phyloP scores from a whole-genome alignment of 2,329 filamentous ascomycete genomes.

The Atkinsonella texensis region DNA sequence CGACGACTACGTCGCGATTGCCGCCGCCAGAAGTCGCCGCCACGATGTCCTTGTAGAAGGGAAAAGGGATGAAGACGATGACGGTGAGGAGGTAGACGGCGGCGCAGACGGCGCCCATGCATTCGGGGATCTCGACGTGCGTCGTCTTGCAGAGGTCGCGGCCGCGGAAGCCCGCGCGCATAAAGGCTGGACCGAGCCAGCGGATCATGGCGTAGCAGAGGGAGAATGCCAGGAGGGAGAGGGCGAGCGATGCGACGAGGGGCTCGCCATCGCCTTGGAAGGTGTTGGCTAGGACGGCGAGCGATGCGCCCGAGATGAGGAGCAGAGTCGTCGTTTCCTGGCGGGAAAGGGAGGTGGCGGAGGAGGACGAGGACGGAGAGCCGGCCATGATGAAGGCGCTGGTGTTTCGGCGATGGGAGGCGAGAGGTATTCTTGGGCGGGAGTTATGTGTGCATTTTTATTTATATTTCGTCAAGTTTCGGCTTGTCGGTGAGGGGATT shows the following conservation, averaged over 20 bases:
- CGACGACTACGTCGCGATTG: slow-evolving; percentile 74
- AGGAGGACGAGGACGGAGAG: not conserved
- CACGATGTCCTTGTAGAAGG: slow-evolving; percentile 97
- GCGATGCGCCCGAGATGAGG: slow-evolving; percentile 54
- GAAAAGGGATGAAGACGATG: slow-evolving; percentile 89
- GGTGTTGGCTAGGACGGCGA: slow-evolving; percentile 66
- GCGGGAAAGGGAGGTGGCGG: slow-evolving; percentile 31
- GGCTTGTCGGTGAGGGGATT: too few species aligned
- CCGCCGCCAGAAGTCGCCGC: slow-evolving; percentile 88
- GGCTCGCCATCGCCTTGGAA: slow-evolving; percentile 80
- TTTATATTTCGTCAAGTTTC: too few species aligned
- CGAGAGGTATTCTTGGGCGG: too few species aligned
- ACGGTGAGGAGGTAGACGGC: slow-evolving; percentile 82
- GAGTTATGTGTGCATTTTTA: too few species aligned
- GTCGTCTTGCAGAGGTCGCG: slow-evolving; percentile 67
- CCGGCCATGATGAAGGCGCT: not conserved
- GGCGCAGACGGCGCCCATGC: slow-evolving; percentile 89
- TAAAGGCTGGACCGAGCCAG: slow-evolving; percentile 86
- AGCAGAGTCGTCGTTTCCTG: slow-evolving; percentile 44
- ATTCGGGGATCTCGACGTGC: slow-evolving; percentile 75
- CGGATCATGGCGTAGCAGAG: slow-evolving; percentile 75
- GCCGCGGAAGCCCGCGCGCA: slow-evolving; percentile 78
- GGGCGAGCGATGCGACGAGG: slow-evolving; percentile 74
- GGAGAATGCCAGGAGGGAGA: slow-evolving; percentile 74
- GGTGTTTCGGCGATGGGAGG: not conserved